Conservation (phyloP, 305 asterid species). For the Fraxinus floribunda region DNA sequence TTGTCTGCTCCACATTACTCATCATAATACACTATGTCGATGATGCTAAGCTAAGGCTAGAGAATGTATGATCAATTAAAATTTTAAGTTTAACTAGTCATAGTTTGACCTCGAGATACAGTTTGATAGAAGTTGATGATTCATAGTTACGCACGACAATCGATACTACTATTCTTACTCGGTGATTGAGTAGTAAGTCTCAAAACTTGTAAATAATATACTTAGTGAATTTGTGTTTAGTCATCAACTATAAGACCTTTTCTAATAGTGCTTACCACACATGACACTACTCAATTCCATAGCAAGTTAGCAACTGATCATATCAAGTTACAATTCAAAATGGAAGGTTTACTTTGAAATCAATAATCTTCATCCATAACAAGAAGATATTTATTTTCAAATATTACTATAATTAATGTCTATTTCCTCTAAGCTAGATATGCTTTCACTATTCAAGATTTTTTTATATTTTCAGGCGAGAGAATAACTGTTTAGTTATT, state of each 20-base stretch:
- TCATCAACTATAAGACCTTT: neutral
- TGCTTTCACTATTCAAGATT: neutral
- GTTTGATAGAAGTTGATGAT: too few relatives aligned
- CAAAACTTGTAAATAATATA: neutral
- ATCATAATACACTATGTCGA: neutral
- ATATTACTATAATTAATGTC: neutral
- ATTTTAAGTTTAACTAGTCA: neutral
- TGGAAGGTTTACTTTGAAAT: neutral
- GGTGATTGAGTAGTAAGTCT: neutral
- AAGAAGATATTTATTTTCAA: neutral
- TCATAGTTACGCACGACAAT: neutral
- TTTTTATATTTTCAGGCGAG: neutral
- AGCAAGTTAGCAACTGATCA: neutral
- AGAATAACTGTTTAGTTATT: neutral
- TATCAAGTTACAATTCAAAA: neutral
- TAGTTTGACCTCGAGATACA: too few relatives aligned
- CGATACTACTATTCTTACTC: neutral
- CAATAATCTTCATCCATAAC: neutral
- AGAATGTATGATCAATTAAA: neutral
- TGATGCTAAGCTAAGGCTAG: neutral
- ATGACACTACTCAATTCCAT: too few relatives aligned
- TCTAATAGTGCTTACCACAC: neutral
- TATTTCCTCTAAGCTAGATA: neutral
- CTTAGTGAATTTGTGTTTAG: neutral
- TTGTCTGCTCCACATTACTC: neutral